Percentiles rank a stretch among this genome's conserved stretches.
These are phyloP conservation scores for Hirschfeldia incana DNA, from an alignment of 345 rosid genomes.

Conservation along the genomic window DNA sequence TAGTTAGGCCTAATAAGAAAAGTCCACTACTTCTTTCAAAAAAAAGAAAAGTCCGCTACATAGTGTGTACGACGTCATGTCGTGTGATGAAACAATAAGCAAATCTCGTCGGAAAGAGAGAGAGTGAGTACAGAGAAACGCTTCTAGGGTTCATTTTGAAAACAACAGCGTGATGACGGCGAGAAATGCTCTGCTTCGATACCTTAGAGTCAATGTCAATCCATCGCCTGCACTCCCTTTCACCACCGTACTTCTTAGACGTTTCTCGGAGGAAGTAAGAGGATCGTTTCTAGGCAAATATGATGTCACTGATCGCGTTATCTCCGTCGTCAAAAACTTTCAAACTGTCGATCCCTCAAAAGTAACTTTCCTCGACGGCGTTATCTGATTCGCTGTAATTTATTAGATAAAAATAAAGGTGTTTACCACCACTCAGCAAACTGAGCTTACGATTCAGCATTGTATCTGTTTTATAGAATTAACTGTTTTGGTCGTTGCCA, in stretches of 20 bases:
- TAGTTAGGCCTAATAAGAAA: neutral
- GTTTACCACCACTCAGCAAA: too few relatives aligned
- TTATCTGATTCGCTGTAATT: too few relatives aligned
- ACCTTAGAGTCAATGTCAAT: slow-evolving; percentile 57
- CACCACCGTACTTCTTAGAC: neutral
- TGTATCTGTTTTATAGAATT: too few relatives aligned
- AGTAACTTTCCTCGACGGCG: neutral
- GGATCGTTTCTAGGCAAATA: neutral
- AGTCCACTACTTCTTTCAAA: neutral
- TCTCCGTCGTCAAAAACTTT: neutral
- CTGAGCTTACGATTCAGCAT: too few relatives aligned
- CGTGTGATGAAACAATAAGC: neutral
- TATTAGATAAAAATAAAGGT: neutral
- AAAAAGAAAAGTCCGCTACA: neutral
- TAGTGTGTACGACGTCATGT: neutral
- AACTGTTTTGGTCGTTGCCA: neutral
- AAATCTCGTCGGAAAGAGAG: neutral
- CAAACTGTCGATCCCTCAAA: neutral
- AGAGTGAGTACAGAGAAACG: neutral
- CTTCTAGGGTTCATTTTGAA: neutral
- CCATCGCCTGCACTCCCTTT: neutral
- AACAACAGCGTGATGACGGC: slow-evolving; percentile 50
- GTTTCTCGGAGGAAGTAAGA: neutral
- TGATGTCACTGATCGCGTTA: neutral
- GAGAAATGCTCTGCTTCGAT: slow-evolving; percentile 66